Percentiles rank a stretch among this genome's conserved stretches.
Evolutionary conservation across 2,329 filamentous ascomycete species (phyloP).

Genomic region (Colletotrichum magnum): DNA sequence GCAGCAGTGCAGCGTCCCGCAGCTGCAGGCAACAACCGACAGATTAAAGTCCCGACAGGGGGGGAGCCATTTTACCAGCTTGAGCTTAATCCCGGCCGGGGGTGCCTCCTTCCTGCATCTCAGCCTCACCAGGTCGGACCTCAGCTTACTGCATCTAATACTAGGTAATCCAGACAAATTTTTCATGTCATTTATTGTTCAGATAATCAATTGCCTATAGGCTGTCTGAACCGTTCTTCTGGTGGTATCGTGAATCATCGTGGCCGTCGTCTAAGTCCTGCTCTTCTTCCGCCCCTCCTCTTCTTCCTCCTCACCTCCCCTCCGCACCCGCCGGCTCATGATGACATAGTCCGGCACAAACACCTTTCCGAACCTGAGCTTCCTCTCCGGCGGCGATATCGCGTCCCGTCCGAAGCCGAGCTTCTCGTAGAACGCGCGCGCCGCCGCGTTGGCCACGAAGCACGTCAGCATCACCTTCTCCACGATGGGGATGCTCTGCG

Average conservation of each 20-base stretch:
- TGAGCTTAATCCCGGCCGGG: background rate
- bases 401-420: slow-evolving; percentile 71
- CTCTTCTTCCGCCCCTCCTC: background rate
- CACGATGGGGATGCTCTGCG: slow-evolving; percentile 66
- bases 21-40: background rate
- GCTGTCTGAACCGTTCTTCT: too few species aligned
- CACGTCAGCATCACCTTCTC: slow-evolving; percentile 82
- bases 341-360: slow-evolving; percentile 72
- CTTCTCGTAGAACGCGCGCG: slow-evolving; percentile 72
- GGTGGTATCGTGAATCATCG: too few species aligned
- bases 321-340: slow-evolving; percentile 63
- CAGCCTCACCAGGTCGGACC: background rate
- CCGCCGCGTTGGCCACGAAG: slow-evolving; percentile 73
- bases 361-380: slow-evolving; percentile 67
- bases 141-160: background rate
- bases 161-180: too few species aligned
- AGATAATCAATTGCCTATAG: too few species aligned
- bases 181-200: too few species aligned
- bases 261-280: background rate
- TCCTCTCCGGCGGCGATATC: slow-evolving; percentile 67
- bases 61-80: background rate
- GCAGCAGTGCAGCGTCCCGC: background rate
- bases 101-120: background rate
- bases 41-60: background rate
- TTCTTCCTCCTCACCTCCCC: background rate